phyloP scores from a whole-genome alignment of 164 flowering plant genomes.

The Brasenia schreberi region DNA sequence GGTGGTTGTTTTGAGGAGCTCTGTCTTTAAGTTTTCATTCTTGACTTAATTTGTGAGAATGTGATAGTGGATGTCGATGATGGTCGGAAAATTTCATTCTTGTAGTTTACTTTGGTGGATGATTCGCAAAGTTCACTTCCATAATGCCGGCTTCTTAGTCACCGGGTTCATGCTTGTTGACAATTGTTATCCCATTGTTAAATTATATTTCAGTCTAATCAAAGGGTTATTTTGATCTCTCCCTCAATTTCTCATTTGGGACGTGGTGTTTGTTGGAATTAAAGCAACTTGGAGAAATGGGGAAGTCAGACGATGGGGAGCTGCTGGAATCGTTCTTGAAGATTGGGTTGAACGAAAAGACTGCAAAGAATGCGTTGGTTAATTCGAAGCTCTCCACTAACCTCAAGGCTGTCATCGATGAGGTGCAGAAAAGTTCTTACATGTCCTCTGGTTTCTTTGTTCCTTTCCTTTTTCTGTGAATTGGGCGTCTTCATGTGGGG shows the following conservation, averaged over 20 bases:
- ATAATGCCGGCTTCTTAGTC: too few species aligned
- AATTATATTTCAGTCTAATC: too few species aligned
- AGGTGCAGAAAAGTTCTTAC: slow-evolving; percentile 26
- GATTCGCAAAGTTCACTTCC: too few species aligned
- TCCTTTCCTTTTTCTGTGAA: neutral
- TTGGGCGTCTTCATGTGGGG: neutral
- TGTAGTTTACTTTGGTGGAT: too few species aligned
- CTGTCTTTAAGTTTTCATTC: too few species aligned
- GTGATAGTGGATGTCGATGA: too few species aligned
- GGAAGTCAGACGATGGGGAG: slow-evolving; percentile 21
- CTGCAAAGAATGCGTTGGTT: slow-evolving; percentile 67
- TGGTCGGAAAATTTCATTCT: too few species aligned
- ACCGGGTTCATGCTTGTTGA: neutral
- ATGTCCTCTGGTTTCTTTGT: neutral
- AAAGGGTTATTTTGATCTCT: neutral
- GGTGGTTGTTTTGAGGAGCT: too few species aligned
- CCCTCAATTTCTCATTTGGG: neutral
- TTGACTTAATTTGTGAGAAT: too few species aligned
- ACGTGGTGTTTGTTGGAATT: neutral
- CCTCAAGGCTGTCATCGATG: slow-evolving; percentile 59
- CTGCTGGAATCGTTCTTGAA: slow-evolving; percentile 46
- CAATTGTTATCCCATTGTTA: neutral
- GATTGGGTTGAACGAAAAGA: slow-evolving; percentile 63
- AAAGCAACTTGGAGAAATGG: slow-evolving; percentile 13
- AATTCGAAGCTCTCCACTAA: slow-evolving; percentile 71